Conservation (phyloP, 495 filamentous ascomycete species). For the Penicillium fimorum region DNA sequence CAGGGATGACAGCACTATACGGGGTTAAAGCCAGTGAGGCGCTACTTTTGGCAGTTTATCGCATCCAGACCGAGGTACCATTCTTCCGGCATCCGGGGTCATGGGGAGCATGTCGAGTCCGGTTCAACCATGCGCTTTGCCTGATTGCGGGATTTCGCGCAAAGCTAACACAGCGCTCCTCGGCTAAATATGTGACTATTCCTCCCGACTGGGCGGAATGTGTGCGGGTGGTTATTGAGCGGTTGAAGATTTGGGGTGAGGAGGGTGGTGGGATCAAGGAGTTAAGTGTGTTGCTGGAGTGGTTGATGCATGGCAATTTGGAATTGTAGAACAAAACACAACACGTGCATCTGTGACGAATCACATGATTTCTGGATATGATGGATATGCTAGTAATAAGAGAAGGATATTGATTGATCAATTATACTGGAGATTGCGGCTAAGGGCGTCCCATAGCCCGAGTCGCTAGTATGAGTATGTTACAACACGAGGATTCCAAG, state of each 20-base stretch:
- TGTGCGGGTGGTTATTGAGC: conserved; percentile 29
- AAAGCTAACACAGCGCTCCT: conserved; percentile 21
- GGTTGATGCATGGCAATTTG: conserved; percentile 27
- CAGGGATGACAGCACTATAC: conserved; percentile 19
- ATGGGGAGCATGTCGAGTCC: conserved; percentile 33
- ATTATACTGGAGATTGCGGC: background rate
- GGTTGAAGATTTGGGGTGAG: conserved; percentile 29
- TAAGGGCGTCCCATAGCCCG: background rate
- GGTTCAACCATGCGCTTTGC: conserved; percentile 33
- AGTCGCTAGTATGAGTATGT: background rate
- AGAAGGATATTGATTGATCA: background rate
- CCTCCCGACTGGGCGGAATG: conserved; percentile 25
- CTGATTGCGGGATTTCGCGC: conserved; percentile 30
- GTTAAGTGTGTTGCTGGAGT: conserved; percentile 26
- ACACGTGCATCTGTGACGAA: background rate
- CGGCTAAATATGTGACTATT: conserved; percentile 25
- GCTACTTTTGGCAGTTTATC: conserved; percentile 27
- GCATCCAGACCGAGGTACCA: conserved; percentile 29
- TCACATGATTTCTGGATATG: background rate
- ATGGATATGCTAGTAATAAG: background rate
- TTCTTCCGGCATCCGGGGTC: conserved; percentile 35
- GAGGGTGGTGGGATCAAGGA: conserved; percentile 33
- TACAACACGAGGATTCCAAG: too few species aligned
- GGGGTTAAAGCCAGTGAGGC: conserved; percentile 31
- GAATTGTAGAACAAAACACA: conserved; percentile 9